Evolutionary conservation across 495 filamentous ascomycete species (phyloP), one percentile per base, ranked within the genome.

Genomic region (Penicillium bovifimosum): DNA sequence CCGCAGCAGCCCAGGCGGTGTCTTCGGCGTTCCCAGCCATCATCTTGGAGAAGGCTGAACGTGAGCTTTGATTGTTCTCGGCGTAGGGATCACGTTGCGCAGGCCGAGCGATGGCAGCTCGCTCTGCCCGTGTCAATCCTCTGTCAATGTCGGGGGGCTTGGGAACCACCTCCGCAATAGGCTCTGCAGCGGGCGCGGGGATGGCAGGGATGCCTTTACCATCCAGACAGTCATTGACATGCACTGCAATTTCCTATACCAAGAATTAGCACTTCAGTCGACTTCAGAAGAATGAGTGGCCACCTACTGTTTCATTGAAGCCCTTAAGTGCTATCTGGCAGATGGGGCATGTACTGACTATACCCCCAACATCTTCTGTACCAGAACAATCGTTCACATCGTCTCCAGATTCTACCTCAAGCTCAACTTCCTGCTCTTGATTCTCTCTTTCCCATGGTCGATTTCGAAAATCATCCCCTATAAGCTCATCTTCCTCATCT

Each of bases 141-240:
- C 74, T 64, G 32, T 51, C 26, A 9, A 17, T 13, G 17, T 29
- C 31, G 16, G 29, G 31, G 6, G 41, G 42, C 9, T 42, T 51
- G 2, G 13, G 0, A 24, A 54, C 45, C 4, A 63, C 44, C 1
- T 26, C 16, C 6, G 53, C 28, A 2, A 48, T 61, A 31, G 59
- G 43, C 14, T 56, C 59, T 10, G 55, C 45, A 29, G 78, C 72
- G 17, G 84, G 52, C 7, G 80, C 76, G 1, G 24, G 9, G 0
- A 32, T 40, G n/a, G 13, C 40, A 28, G 50, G 36, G 41, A 76
- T 70, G 11, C 83, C 76, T 46, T 85, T 86, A 0, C 89, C 90
- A 69, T 99, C 93, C 10, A 99, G 73, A 70, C 93, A 99, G 33
- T 82, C 80, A 64, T 99, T 99, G 51, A 97, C 93, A 65, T 99